Base-by-base conservation (phyloP, 495 filamentous ascomycete genomes). In the Clohesyomyces aquaticus region DNA sequence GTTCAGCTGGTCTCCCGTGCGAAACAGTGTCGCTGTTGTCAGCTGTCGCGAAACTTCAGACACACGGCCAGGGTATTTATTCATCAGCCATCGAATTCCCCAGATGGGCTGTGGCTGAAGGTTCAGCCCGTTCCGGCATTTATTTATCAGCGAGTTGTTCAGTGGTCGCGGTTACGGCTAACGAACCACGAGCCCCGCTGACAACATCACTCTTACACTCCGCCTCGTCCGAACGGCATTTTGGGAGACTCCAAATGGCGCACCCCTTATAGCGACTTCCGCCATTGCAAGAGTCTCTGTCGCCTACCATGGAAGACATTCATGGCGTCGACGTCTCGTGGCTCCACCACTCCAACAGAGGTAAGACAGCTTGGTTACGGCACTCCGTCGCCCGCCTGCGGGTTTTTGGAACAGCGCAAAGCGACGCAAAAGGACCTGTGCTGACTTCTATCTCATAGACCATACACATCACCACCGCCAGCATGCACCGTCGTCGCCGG, bases 341-440 rank as follows among this genome's bases (percentile, higher is more conserved):
- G 87, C 82, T 88, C 78, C 86, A 88, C 74, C 84, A 87, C 68
- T 81, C 85, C 46, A 83, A 82, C 54, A 85, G 80, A 84, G 83
- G 85, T 81, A 69, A 77, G 79, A n/a, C 64, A 25, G 28, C 27
- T 25, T 58, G 49, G 32, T 22, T 42, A 18, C 16, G 35, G 9
- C 16, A 25, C 47, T 22, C 55, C 48, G 54, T 14, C 27, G 4
- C 12, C 19, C 27, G 4, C 12, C 18, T 18, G 6, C 32, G 48
- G 29, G 12, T 22, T 18, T 6, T 22, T 21, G 23, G 48, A 43
- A 26, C 19, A 23, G 19, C 25, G 14, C 22, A 26, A 46, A 41
- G 28, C n/a, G 22, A 1, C 29, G 49, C 12, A 53, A 16, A 16
- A 29, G n/a, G 16, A 27, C 19, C 21, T 16, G 29, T 45, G 62